Conservation (phyloP, 305 asterid species). For the Fraxinus dipetala region DNA sequence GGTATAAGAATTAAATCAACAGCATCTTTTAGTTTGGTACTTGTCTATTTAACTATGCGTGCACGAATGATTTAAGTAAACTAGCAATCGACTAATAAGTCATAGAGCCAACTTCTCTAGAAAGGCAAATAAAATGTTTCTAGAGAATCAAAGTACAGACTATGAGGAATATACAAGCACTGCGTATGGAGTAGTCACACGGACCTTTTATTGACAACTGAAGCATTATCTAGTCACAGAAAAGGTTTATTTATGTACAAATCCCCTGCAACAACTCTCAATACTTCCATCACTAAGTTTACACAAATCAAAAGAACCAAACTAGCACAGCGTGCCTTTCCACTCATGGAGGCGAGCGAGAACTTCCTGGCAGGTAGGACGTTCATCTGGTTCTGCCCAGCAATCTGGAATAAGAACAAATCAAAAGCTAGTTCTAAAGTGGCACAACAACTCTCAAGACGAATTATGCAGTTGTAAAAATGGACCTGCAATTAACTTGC, state of each 20-base stretch:
- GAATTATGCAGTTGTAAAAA: background rate
- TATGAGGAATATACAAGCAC: background rate
- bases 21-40: background rate
- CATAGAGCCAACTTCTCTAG: background rate
- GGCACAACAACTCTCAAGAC: background rate
- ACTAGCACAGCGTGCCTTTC: constrained; percentile 53
- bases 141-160: background rate
- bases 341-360: constrained; percentile 79
- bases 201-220: background rate
- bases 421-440: background rate
- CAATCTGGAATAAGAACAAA: constrained; percentile 54
- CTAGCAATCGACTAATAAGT: background rate
- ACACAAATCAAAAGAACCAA: background rate
- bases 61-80: background rate
- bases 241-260: background rate
- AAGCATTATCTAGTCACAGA: background rate
- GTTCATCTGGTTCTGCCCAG: constrained; percentile 92
- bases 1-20: background rate
- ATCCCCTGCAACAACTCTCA: background rate
- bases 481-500: constrained; percentile 74
- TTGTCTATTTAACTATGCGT: no score
- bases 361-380: constrained; percentile 84
- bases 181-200: background rate
- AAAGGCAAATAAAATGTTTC: background rate
- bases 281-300: background rate